Evolutionary conservation across 345 rosid genomes (phyloP), one percentile per base, ranked within the genome.

Genomic region (Corchorus olitorius): DNA sequence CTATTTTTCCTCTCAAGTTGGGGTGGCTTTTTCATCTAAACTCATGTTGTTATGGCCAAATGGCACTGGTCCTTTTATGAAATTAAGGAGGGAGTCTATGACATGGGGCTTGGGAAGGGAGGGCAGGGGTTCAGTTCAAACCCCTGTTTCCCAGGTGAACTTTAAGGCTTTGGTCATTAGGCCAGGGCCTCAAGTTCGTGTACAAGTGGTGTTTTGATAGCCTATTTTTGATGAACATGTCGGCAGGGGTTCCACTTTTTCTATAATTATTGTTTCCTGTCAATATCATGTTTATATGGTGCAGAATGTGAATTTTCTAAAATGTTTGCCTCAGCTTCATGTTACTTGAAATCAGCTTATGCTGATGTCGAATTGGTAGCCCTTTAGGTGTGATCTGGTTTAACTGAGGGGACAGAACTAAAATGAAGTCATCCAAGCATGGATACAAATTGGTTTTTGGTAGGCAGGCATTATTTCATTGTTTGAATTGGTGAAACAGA

Each of bases 301-400:
- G 20, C n/a, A 37, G 35, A 37, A 19, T 54, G 43, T 13, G 41
- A 72, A 39, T n/a, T 4, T 54, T 15, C 34, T 52, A 49, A 71
- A 70, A 16, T 37, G 8, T 43, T 15, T 58, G 65, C 22, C 75
- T 72, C 65, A n/a, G 54, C 54, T 58, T 41, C 35, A 41, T 58
- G 75, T 8, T n/a, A 43, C 15, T 20, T n/a, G 43, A 55, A 41
- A 6, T 15, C 41, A 54, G 17, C 16, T 6, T 35, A 19, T 54
- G 63, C 48, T 20, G 48, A 71, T 37, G 0, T 35, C n/a, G 12
- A 5, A 37, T 17, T 37, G 39, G 62, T 20, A 55, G 64, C 6
- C 34, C 27, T 49, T 69, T 69, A 52, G 49, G 63, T 35, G n/a
- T 71, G 63, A 35, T 48, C 4, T 49, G 43, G 39, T 50, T 69